These are phyloP conservation scores for Phytophthora hybrid DNA, from an alignment of 352 stramenopile genomes.

Conservation along the genomic window DNA sequence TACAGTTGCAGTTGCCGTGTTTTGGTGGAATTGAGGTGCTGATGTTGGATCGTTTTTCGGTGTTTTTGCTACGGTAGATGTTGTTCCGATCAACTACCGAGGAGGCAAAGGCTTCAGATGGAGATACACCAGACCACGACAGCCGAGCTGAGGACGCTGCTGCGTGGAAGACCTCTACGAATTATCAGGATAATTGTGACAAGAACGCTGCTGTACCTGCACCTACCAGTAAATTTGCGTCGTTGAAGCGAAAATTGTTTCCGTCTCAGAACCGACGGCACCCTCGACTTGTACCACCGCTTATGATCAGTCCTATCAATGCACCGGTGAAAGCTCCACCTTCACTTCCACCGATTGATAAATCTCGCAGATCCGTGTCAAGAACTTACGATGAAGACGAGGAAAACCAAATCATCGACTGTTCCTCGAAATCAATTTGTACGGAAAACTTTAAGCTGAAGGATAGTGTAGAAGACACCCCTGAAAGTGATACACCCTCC, in stretches of 20 bases:
- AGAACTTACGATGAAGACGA: neutral
- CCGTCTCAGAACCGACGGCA: constrained; percentile 57
- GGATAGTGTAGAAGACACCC: constrained; percentile 7
- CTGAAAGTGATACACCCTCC: constrained; percentile 16
- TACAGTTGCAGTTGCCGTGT: neutral
- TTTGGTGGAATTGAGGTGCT: neutral
- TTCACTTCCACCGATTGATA: constrained; percentile 13
- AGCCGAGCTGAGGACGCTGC: constrained; percentile 20
- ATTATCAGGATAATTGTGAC: constrained; percentile 1
- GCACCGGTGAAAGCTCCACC: constrained; percentile 1
- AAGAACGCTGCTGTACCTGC: constrained; percentile 17
- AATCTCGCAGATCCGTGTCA: constrained; percentile 1
- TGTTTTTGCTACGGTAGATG: constrained; percentile 39
- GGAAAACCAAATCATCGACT: constrained; percentile 15
- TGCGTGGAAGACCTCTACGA: neutral
- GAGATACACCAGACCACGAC: constrained; percentile 10
- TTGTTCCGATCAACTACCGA: constrained; percentile 48
- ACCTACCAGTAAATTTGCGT: constrained; percentile 47
- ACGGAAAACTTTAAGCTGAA: constrained; percentile 1
- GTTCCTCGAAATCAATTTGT: neutral
- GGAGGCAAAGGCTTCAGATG: constrained; percentile 1
- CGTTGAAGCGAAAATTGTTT: constrained; percentile 68
- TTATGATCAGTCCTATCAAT: constrained; percentile 56
- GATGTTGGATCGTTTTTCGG: neutral
- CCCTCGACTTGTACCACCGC: constrained; percentile 48